These are phyloP conservation scores for Aspergillus bridgeri DNA, from an alignment of 495 filamentous ascomycete species.

Conservation along the genomic window DNA sequence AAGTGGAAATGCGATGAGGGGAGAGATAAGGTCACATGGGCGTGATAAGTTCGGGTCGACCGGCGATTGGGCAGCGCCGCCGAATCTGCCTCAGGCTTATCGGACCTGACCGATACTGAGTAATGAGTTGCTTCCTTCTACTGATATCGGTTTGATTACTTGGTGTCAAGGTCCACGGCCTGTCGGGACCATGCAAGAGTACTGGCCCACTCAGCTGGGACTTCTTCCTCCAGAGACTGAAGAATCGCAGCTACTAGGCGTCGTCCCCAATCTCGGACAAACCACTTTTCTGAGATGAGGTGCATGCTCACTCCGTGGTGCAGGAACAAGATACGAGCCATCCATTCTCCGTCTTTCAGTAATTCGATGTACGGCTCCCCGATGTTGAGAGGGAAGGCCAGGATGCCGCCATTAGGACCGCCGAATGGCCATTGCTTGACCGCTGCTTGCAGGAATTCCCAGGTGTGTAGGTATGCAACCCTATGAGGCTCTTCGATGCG, in stretches of 20 bases:
- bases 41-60: neutral
- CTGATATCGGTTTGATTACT: neutral
- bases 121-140: neutral
- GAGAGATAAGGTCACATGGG: neutral
- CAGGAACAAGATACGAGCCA: slow-evolving; percentile 36
- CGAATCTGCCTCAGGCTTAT: neutral
- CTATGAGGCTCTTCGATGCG: slow-evolving; percentile 12
- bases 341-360: slow-evolving; percentile 33
- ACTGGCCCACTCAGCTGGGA: slow-evolving; percentile 30
- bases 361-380: slow-evolving; percentile 25
- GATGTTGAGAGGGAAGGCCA: slow-evolving; percentile 38
- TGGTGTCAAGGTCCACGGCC: slow-evolving; percentile 19
- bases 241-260: slow-evolving; percentile 34
- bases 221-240: slow-evolving; percentile 25
- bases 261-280: slow-evolving; percentile 34
- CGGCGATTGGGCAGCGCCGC: neutral
- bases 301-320: slow-evolving; percentile 37
- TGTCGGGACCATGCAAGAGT: slow-evolving; percentile 33
- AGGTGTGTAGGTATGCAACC: slow-evolving; percentile 23
- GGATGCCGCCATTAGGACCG: slow-evolving; percentile 30
- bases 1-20: no score
- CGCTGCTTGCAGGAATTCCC: slow-evolving; percentile 27
- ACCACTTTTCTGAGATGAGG: slow-evolving; percentile 38
- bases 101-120: neutral
- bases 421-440: slow-evolving; percentile 35